Base-by-base conservation (phyloP, 2,329 filamentous ascomycete genomes). In the Penicillium occitanis region DNA sequence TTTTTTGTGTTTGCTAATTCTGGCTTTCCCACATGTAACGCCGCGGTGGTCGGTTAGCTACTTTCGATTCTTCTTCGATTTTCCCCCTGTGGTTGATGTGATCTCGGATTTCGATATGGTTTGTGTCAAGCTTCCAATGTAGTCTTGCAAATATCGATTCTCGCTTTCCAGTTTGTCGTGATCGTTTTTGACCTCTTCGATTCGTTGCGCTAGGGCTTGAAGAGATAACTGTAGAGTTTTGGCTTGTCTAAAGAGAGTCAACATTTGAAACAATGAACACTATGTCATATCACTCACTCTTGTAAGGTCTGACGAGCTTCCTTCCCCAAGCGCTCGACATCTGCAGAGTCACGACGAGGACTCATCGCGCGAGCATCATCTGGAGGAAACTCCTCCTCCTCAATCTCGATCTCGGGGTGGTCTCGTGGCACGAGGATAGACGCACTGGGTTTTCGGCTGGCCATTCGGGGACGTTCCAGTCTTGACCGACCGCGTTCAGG, bases 71-170 rank as follows among this genome's bases (percentile, higher is more conserved):
- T 79, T 80, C 72, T 84, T 87, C 69, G 78, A 77, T 73, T 85
- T 86, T 42, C 80, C 79, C 62, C 83, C 82, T 64, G 81, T 81
- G 42, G 83, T 79, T 3, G 80, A 82, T 33, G 83, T 79, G 61
- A 88, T 83, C 74, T 88, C 87, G 72, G 83, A 85, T 71, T 80
- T 81, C 64, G 80, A 80, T 81, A 84, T 82, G 64, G 86, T 88
- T 73, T 92, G 91, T 87, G 97, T 98, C 64, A 98, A 85, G 75
- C 97, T 94, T 70, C 94, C 94, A 73, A 98, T 98, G 77, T 98
- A 98, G 78, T 97, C 97, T 79, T 98, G 94, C 58, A 99, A 81
- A 75, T 98, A 97, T 74, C 93, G 94, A 84, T 99, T 99, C 78
- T 97, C 93, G 78, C 87, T 95, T 79, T 98, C 93, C 64, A 99